Evolutionary conservation across 2,329 filamentous ascomycete genomes (phyloP).

Genomic region (Xylariaceae sp.): DNA sequence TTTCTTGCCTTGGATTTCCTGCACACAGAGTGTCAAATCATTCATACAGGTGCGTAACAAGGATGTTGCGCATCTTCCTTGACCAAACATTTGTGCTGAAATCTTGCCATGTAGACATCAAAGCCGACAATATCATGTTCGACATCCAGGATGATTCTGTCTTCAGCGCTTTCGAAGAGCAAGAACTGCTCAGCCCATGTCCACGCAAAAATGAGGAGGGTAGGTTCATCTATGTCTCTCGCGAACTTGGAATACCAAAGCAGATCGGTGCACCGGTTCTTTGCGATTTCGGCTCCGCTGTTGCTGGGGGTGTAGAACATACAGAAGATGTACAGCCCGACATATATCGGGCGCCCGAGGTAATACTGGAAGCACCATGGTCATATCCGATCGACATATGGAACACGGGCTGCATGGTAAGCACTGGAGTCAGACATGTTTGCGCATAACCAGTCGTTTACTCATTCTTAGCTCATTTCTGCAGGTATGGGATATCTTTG

Average conservation of each 20-base stretch:
- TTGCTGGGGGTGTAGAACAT: constrained; percentile 27
- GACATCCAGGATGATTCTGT: constrained; percentile 31
- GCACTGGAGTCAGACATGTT: too few relatives aligned
- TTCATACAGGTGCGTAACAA: constrained; percentile 34
- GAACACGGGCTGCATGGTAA: constrained; percentile 44
- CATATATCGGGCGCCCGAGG: constrained; percentile 35
- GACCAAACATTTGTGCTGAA: not conserved
- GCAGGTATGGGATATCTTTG: constrained; percentile 42
- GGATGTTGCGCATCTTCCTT: not conserved
- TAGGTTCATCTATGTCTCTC: constrained; percentile 35
- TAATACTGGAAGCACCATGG: constrained; percentile 40
- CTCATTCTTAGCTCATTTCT: constrained; percentile 3
- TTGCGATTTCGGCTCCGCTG: constrained; percentile 43
- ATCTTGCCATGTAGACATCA: constrained; percentile 29
- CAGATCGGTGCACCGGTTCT: constrained; percentile 16
- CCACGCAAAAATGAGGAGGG: constrained; percentile 34
- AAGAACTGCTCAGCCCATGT: constrained; percentile 30
- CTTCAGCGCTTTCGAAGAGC: constrained; percentile 31
- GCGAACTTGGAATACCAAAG: constrained; percentile 21
- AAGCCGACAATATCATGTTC: constrained; percentile 40
- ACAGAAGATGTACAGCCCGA: constrained; percentile 30
- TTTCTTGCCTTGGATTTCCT: constrained; percentile 38
- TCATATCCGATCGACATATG: constrained; percentile 42
- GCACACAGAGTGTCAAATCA: constrained; percentile 36
- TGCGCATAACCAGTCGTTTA: too few relatives aligned